Evolutionary conservation across 495 filamentous ascomycete species (phyloP).

Genomic region (Immersiella caudata): DNA sequence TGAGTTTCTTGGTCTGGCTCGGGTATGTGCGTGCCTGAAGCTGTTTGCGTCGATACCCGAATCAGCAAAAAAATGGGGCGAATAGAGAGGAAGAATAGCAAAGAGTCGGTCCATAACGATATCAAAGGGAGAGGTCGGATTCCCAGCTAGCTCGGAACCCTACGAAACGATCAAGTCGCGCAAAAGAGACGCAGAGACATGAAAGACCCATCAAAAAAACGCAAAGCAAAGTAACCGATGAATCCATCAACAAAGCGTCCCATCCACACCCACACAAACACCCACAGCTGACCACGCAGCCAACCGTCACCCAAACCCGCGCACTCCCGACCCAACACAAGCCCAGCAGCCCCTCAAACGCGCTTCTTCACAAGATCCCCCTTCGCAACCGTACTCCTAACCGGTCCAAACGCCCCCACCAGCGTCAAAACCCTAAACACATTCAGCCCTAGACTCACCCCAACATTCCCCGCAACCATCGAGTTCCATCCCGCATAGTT

Average conservation of each 20-base stretch:
- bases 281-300: background rate
- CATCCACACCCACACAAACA: background rate
- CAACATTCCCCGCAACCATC: slow-evolving; percentile 62
- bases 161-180: too few relatives aligned
- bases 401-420: slow-evolving; percentile 52
- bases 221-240: too few relatives aligned
- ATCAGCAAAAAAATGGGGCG: too few relatives aligned
- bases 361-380: background rate
- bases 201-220: too few relatives aligned
- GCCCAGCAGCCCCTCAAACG: background rate
- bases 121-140: too few relatives aligned
- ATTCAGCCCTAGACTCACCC: slow-evolving; percentile 55
- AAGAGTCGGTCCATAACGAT: too few relatives aligned
- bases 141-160: too few relatives aligned
- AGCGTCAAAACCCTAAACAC: slow-evolving; percentile 54
- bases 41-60: background rate
- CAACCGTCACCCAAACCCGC: too few relatives aligned
- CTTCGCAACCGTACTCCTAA: background rate
- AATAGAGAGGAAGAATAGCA: too few relatives aligned
- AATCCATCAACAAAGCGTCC: too few relatives aligned
- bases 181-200: too few relatives aligned
- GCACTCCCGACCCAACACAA: background rate
- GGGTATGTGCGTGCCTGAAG: background rate
- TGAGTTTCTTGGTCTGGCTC: background rate
- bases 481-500: slow-evolving; percentile 57